Conservation (phyloP, 2,329 filamentous ascomycete genomes). For the Cercospora sesami region DNA sequence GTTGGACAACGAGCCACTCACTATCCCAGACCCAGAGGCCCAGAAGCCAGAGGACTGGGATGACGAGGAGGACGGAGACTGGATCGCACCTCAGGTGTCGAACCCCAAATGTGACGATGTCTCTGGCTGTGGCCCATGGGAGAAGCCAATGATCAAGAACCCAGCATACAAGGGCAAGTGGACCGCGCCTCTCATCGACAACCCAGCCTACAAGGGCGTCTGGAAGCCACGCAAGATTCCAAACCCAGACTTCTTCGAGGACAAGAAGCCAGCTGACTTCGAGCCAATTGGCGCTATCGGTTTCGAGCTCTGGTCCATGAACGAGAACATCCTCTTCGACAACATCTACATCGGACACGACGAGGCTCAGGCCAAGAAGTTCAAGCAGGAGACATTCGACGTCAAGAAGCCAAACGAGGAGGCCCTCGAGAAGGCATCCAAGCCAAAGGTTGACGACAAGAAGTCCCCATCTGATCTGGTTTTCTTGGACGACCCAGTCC, state of each 20-base stretch:
- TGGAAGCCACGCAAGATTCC: slow-evolving; percentile 95
- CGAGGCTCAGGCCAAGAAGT: slow-evolving; percentile 82
- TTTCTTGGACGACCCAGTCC: slow-evolving; percentile 88
- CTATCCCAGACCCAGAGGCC: slow-evolving; percentile 86
- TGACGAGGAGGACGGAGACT: slow-evolving; percentile 99
- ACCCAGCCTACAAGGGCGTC: slow-evolving; percentile 94
- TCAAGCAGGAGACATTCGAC: slow-evolving; percentile 86
- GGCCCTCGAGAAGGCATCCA: slow-evolving; percentile 76
- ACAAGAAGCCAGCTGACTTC: slow-evolving; percentile 94
- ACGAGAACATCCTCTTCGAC: slow-evolving; percentile 97
- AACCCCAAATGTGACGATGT: slow-evolving; percentile 95
- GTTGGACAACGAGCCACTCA: slow-evolving; percentile 84
- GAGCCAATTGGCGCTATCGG: slow-evolving; percentile 98
- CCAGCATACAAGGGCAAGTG: slow-evolving; percentile 99
- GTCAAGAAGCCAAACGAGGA: slow-evolving; percentile 83
- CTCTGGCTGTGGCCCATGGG: slow-evolving; percentile 92
- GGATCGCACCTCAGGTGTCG: slow-evolving; percentile 82
- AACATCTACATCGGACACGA: slow-evolving; percentile 99
- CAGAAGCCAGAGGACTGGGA: slow-evolving; percentile 99
- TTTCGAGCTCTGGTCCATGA: slow-evolving; percentile 99
- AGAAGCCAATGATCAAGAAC: slow-evolving; percentile 89
- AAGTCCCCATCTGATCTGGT: slow-evolving; percentile 74
- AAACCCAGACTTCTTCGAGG: slow-evolving; percentile 95
- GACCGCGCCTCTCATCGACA: slow-evolving; percentile 88
- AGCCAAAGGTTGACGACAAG: slow-evolving; percentile 63